These are phyloP conservation scores for Kokia cookei DNA, from an alignment of 441 rosid genomes.

Conservation along the genomic window DNA sequence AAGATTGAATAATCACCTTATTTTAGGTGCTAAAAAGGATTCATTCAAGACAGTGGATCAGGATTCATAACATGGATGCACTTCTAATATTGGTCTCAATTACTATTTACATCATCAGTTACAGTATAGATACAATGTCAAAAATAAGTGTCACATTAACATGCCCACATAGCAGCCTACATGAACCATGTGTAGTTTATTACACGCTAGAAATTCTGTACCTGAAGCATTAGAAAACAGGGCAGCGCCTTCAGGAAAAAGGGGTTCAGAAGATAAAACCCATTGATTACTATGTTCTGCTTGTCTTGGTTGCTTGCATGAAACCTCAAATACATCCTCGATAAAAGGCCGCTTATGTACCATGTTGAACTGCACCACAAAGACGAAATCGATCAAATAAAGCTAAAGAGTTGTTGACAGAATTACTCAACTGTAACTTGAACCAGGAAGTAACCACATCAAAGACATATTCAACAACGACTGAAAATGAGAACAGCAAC, in stretches of 20 bases:
- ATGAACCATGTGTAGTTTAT: neutral
- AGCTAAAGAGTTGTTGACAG: neutral
- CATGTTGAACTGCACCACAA: slow-evolving; percentile 32
- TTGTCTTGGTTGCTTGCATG: slow-evolving; percentile 40
- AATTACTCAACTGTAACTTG: neutral
- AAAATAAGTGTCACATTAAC: neutral
- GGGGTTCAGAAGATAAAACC: slow-evolving; percentile 31
- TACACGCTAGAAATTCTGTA: slow-evolving; percentile 12
- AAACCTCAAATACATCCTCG: slow-evolving; percentile 24
- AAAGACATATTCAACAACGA: neutral
- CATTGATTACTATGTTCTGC: slow-evolving; percentile 18
- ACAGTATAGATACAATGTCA: neutral
- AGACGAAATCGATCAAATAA: neutral
- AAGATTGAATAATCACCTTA: neutral
- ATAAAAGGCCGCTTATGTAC: slow-evolving; percentile 40
- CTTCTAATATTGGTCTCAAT: neutral
- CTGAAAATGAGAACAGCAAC: neutral
- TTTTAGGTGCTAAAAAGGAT: neutral
- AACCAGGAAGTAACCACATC: neutral
- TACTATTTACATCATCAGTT: neutral
- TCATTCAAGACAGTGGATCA: neutral
- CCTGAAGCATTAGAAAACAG: slow-evolving; percentile 19
- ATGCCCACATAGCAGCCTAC: neutral
- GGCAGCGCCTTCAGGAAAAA: slow-evolving; percentile 9
- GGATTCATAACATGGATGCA: neutral